A percentile compares a stretch with the other conserved stretches of the same genome.
Evolutionary conservation across 176 grass and related monocot genomes (phyloP).

Genomic region (Pontederia paniculata): DNA sequence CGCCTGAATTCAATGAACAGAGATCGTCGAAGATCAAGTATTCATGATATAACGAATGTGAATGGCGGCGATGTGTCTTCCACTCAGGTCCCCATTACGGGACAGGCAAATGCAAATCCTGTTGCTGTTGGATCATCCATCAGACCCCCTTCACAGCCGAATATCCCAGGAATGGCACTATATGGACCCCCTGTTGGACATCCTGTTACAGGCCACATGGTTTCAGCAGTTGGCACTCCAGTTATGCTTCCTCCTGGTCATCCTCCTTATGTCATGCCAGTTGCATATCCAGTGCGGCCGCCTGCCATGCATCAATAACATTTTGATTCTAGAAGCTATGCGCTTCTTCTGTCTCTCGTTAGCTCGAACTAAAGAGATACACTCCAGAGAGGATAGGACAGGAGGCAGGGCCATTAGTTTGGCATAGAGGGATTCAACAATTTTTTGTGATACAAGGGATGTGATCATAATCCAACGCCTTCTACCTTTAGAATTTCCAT

Average conservation of each 20-base stretch:
- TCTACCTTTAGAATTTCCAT: too few species aligned
- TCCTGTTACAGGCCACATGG: constrained; percentile 50
- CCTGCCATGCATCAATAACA: constrained; percentile 58
- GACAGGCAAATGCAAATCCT: constrained; percentile 20
- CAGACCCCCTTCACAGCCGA: constrained; percentile 39
- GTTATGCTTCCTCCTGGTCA: constrained; percentile 86
- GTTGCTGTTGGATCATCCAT: constrained; percentile 3
- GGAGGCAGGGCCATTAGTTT: too few species aligned
- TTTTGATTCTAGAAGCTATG: neutral
- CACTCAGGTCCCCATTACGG: constrained; percentile 30
- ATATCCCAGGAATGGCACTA: constrained; percentile 37
- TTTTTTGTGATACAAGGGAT: too few species aligned
- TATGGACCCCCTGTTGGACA: constrained; percentile 67
- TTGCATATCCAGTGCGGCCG: constrained; percentile 62
- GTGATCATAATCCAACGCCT: too few species aligned
- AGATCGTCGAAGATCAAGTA: constrained; percentile 82
- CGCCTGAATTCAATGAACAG: constrained; percentile 85
- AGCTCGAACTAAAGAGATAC: neutral
- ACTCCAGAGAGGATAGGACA: neutral
- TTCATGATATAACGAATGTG: constrained; percentile 90
- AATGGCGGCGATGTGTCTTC: constrained; percentile 32
- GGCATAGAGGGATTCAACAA: too few species aligned
- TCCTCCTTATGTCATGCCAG: constrained; percentile 64
- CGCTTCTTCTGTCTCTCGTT: neutral
- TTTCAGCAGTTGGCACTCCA: constrained; percentile 63